Evolutionary conservation across 164 flowering plant species (phyloP).

Genomic region (Piper betle): DNA sequence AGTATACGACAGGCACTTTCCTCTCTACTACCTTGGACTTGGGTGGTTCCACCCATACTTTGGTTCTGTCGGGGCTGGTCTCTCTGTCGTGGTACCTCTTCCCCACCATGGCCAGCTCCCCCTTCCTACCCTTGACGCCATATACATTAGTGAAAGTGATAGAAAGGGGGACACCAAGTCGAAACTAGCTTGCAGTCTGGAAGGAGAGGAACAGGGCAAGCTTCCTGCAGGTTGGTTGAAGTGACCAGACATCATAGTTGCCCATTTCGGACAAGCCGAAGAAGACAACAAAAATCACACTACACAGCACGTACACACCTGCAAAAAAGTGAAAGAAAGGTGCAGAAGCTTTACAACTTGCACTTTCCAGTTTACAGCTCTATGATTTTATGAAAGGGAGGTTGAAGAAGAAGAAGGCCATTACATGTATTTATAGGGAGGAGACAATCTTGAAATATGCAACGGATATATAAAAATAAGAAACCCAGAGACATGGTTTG

Average conservation of each 20-base stretch:
- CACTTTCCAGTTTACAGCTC: too few relatives aligned
- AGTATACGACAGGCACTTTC: conserved; percentile 74
- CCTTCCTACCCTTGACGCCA: conserved; percentile 17
- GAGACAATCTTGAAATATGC: too few relatives aligned
- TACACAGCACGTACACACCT: too few relatives aligned
- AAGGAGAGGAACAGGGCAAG: neutral
- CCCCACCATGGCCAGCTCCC: conserved; percentile 12
- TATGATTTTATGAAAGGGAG: too few relatives aligned
- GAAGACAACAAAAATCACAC: neutral
- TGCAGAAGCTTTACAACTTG: too few relatives aligned
- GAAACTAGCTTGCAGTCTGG: neutral
- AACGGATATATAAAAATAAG: too few relatives aligned
- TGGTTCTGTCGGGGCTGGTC: conserved; percentile 26
- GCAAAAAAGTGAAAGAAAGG: too few relatives aligned
- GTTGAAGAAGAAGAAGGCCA: too few relatives aligned
- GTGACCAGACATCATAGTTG: neutral
- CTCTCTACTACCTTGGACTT: conserved; percentile 16
- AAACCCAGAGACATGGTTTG: too few relatives aligned
- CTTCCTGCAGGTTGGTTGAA: neutral
- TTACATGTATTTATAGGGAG: too few relatives aligned
- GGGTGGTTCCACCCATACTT: conserved; percentile 29
- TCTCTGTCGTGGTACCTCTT: conserved; percentile 15
- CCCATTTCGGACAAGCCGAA: neutral
- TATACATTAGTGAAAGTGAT: conserved; percentile 17
- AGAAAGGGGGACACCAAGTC: neutral